These are phyloP conservation scores for Salix dunnii DNA, from an alignment of 345 rosid genomes.

Conservation along the genomic window DNA sequence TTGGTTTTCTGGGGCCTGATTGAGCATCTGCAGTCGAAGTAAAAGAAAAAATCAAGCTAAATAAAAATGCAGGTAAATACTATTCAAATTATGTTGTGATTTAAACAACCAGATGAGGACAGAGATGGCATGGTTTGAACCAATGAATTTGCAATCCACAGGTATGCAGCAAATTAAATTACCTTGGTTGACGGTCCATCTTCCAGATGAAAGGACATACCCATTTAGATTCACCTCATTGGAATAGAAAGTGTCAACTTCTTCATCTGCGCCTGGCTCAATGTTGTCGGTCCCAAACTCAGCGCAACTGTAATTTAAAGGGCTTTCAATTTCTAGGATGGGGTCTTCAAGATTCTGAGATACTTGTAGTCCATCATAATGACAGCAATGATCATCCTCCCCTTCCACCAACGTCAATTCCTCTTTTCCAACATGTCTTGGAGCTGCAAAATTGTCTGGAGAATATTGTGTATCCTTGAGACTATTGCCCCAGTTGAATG, in stretches of 20 bases:
- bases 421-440: constrained; percentile 15
- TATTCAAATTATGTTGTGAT: not conserved
- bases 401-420: constrained; percentile 1
- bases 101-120: not conserved
- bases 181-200: constrained; percentile 69
- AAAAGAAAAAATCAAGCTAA: not conserved
- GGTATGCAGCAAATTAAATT: constrained; percentile 7
- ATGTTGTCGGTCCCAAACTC: constrained; percentile 29
- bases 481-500: constrained; percentile 13
- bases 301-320: constrained; percentile 22
- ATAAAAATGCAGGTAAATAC: not conserved
- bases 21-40: constrained; percentile 44
- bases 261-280: constrained; percentile 44
- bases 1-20: constrained; percentile 47
- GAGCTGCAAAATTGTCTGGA: constrained; percentile 4
- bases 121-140: not conserved
- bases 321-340: constrained; percentile 23
- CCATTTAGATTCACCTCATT: constrained; percentile 32
- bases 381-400: constrained; percentile 11
- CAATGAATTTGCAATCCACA: not conserved
- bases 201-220: constrained; percentile 64
- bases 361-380: constrained; percentile 10
- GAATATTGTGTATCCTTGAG: constrained; percentile 9
- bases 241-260: constrained; percentile 35
- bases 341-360: constrained; percentile 29